Conservation (phyloP, 1,284 basidiomycete species). For the Ustanciosporium gigantosporum region DNA sequence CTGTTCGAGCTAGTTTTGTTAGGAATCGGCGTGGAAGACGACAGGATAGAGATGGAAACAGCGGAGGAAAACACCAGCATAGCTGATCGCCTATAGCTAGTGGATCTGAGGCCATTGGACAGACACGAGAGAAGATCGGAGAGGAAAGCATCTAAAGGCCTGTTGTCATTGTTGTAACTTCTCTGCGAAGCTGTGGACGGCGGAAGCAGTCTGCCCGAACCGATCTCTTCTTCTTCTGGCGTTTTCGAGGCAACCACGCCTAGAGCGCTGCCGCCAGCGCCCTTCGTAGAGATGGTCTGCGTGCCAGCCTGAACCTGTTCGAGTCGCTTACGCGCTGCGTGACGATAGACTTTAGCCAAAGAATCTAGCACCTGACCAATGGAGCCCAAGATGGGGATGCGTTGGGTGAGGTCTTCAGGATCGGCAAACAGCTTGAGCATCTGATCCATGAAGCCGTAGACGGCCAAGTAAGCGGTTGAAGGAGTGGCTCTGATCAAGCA, state of each 20-base stretch:
- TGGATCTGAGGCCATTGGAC: constrained; percentile 41
- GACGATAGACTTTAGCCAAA: constrained; percentile 38
- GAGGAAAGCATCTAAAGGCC: constrained; percentile 47
- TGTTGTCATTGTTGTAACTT: constrained; percentile 39
- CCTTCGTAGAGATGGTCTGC: background rate
- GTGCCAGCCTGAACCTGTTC: constrained; percentile 1
- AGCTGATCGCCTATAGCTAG: constrained; percentile 34
- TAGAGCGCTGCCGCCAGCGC: background rate
- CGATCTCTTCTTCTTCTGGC: constrained; percentile 3
- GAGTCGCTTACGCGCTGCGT: constrained; percentile 17
- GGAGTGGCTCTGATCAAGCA: constrained; percentile 40
- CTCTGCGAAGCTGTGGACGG: constrained; percentile 12
- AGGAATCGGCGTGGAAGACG: background rate
- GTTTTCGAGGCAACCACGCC: too few relatives aligned
- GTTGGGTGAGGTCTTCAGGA: constrained; percentile 75
- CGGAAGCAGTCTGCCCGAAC: constrained; percentile 18
- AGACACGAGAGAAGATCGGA: constrained; percentile 44
- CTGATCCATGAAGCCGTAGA: constrained; percentile 43
- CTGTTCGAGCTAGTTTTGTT: background rate
- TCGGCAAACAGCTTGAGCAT: constrained; percentile 70
- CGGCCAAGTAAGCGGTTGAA: constrained; percentile 34
- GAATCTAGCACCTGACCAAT: constrained; percentile 47
- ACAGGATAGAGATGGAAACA: constrained; percentile 39
- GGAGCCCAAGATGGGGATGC: constrained; percentile 70
- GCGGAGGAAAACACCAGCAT: constrained; percentile 46